These are phyloP conservation scores for Penicillium lagena DNA, from an alignment of 495 filamentous ascomycete genomes.

Conservation along the genomic window DNA sequence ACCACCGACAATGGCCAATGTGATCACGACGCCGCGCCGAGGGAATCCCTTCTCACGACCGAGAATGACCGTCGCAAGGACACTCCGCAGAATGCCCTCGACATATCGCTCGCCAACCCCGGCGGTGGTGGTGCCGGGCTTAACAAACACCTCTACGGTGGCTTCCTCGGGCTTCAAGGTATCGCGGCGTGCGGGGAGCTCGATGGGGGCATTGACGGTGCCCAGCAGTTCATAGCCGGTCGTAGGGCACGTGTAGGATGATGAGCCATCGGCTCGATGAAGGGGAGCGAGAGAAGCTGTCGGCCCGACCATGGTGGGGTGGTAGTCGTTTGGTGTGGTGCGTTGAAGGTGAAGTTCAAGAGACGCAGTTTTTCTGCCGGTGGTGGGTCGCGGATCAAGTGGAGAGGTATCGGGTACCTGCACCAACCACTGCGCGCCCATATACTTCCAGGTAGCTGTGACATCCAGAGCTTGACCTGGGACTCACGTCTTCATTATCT, in stretches of 20 bases:
- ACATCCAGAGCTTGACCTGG: no score
- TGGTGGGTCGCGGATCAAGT: no score
- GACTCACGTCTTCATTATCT: no score
- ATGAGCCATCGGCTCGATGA: conserved; percentile 78
- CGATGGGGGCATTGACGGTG: conserved; percentile 87
- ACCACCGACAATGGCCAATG: conserved; percentile 29
- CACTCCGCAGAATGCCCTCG: conserved; percentile 23
- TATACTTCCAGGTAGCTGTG: no score
- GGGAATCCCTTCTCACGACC: conserved; percentile 30
- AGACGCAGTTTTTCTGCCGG: no score
- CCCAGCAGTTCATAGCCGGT: conserved; percentile 77
- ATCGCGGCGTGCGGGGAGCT: conserved; percentile 73
- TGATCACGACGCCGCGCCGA: conserved; percentile 37
- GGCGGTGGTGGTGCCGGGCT: conserved; percentile 56
- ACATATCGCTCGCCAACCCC: conserved; percentile 70
- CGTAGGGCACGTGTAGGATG: conserved; percentile 60
- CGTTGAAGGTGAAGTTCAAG: no score
- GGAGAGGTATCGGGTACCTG: no score
- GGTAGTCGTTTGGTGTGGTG: neutral
- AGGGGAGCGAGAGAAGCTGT: conserved; percentile 45
- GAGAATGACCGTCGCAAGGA: conserved; percentile 26
- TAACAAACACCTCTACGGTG: conserved; percentile 80
- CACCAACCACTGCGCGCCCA: no score
- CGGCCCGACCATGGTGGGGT: conserved; percentile 29
- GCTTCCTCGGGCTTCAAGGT: conserved; percentile 81